Percentiles rank a stretch among this genome's conserved stretches.
Evolutionary conservation across 768 basidiomycete species (phyloP).

Genomic region (Pulveroboletus sp.): DNA sequence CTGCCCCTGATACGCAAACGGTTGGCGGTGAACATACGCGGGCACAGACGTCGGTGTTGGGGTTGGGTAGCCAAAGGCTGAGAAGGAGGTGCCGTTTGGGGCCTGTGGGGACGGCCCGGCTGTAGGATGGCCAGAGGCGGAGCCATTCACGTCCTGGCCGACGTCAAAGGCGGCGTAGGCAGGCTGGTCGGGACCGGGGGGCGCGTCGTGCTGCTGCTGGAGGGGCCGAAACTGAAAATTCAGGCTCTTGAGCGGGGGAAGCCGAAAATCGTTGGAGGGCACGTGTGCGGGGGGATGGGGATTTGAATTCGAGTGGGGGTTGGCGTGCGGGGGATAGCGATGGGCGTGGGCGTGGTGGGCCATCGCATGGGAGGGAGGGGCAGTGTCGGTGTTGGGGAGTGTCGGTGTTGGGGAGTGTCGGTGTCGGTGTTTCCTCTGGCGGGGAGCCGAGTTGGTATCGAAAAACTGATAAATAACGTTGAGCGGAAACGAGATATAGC

Average conservation of each 20-base stretch:
- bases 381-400: no score
- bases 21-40: slow-evolving; percentile 20
- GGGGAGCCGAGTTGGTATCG: background rate
- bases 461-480: slow-evolving; percentile 5
- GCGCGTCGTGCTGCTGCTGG: slow-evolving; percentile 23
- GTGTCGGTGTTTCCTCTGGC: no score
- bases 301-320: slow-evolving; percentile 20
- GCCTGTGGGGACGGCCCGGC: background rate
- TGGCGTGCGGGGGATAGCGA: slow-evolving; percentile 7
- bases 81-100: slow-evolving; percentile 16
- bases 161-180: slow-evolving; percentile 18
- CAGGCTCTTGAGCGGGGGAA: slow-evolving; percentile 71
- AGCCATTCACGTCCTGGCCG: slow-evolving; percentile 13
- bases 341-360: slow-evolving; percentile 24
- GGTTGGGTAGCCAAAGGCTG: slow-evolving; percentile 20
- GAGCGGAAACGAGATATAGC: slow-evolving; percentile 14
- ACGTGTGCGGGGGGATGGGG: slow-evolving; percentile 29
- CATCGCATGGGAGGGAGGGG: slow-evolving; percentile 27
- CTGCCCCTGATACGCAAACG: slow-evolving; percentile 17
- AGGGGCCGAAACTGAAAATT: slow-evolving; percentile 49
- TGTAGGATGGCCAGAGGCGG: background rate
- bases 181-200: slow-evolving; percentile 6
- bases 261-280: slow-evolving; percentile 45
- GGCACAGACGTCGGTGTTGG: slow-evolving; percentile 20
- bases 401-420: no score